Base-by-base conservation (phyloP, 345 rosid species). In the Eucalyptus tenuipes region DNA sequence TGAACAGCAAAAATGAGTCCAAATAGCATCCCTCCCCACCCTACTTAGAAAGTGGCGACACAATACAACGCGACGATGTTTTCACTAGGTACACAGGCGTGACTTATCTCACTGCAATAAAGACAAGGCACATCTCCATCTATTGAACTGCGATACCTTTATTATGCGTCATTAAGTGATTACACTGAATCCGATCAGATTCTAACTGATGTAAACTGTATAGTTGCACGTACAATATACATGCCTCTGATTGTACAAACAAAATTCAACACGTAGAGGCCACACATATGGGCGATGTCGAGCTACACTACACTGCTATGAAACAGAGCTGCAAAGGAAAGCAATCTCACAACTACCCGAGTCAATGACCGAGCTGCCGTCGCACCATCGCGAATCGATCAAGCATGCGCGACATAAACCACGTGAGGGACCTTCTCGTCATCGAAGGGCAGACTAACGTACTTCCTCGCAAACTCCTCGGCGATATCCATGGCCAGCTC, bases 401-500 rank as follows among this genome's bases (percentile, higher is more conserved):
- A 53, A 82, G 47, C 87, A 84, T 92, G 89, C 88, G 91, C 82
- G 45, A 91, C 90, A 88, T 92, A 86, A 47, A 89, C 81, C 52
- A 87, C 88, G 18, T 92, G 95, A 90, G 97, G 97, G 71, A 91
- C 96, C 92, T 97, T 96, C 44, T 91, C 94, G 33, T 94, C 94
- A 79, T 94, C 96, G 88, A 95, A 95, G 85, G 99, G 99, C 92
- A 96, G 93, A 55, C 97, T 94, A 8, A 94, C 94, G 66, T 95
- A 96, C 61, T 94, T 96, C 64, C 93, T 89, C 2, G 95, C 93
- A 90, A 96, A 94, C 88, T 96, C 98, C 89, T 94, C 93, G 10
- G 97, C 98, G 20, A 97, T 95, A 93, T 95, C 94, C 91, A 87
- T 90, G 27, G 94, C 98, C 64, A 96, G 94, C 92, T 97, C 96